Percentiles rank a stretch among this genome's conserved stretches.
Evolutionary conservation across 306 rosid species (phyloP).

Genomic region (Hippophae tibetana): DNA sequence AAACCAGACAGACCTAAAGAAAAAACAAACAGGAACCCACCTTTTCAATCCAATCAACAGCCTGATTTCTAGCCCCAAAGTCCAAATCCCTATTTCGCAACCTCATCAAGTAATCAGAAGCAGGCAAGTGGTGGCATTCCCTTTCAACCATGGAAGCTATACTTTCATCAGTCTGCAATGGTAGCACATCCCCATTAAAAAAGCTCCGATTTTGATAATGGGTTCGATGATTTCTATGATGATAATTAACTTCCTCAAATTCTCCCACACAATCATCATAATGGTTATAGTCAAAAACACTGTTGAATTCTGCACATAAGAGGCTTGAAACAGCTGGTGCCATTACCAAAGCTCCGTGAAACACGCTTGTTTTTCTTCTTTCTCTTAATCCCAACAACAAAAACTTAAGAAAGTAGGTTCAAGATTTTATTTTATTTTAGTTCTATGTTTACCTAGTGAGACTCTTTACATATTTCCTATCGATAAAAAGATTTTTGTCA

Average conservation of each 20-base stretch:
- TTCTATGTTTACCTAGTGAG: background rate
- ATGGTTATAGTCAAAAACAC: constrained; percentile 46
- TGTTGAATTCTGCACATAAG: constrained; percentile 63
- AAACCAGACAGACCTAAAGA: background rate
- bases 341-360: constrained; percentile 27
- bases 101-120: constrained; percentile 44
- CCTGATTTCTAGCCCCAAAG: constrained; percentile 51
- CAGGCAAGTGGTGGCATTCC: constrained; percentile 53
- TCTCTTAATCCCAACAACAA: background rate
- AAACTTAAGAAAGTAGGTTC: background rate
- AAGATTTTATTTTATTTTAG: background rate
- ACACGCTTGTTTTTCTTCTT: background rate
- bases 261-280: constrained; percentile 26
- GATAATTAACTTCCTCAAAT: constrained; percentile 25
- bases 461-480: background rate
- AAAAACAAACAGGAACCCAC: constrained; percentile 28
- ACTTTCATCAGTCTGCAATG: constrained; percentile 66
- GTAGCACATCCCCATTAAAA: constrained; percentile 37
- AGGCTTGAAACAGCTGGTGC: constrained; percentile 82
- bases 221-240: constrained; percentile 25
- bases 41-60: constrained; percentile 83
- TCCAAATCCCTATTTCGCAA: constrained; percentile 60
- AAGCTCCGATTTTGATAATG: constrained; percentile 14
- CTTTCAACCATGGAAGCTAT: constrained; percentile 51
- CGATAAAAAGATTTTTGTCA: too few species aligned